A percentile compares a stretch with the other conserved stretches of the same genome.
These are phyloP conservation scores for Mallotus repandus DNA, from an alignment of 441 rosid genomes.

Conservation along the genomic window DNA sequence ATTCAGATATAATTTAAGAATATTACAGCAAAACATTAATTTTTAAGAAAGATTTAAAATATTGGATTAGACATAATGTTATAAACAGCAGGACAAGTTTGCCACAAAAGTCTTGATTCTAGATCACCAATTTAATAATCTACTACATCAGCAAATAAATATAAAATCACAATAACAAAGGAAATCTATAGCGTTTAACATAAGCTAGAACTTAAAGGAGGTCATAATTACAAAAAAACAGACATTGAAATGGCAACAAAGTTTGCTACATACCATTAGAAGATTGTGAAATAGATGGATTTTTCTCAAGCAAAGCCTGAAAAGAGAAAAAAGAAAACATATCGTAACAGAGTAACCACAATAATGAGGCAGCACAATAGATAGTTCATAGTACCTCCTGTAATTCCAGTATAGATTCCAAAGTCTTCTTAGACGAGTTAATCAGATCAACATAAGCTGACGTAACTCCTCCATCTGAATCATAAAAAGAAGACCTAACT, in stretches of 20 bases:
- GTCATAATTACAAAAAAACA: background rate
- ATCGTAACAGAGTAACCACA: background rate
- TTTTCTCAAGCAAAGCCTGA: constrained; percentile 84
- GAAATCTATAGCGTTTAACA: background rate
- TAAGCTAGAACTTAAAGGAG: background rate
- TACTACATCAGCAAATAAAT: background rate
- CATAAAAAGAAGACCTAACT: constrained; percentile 59
- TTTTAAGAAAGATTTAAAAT: background rate
- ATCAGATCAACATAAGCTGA: constrained; percentile 63
- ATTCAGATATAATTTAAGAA: background rate
- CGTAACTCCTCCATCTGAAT: constrained; percentile 48
- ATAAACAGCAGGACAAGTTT: background rate
- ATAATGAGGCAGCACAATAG: background rate
- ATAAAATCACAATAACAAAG: background rate
- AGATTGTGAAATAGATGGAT: constrained; percentile 63
- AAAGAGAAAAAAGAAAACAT: background rate
- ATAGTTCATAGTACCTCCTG: constrained; percentile 57
- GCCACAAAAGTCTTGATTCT: background rate
- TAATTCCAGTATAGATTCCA: constrained; percentile 72
- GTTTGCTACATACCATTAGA: constrained; percentile 46
- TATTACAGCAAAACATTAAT: background rate
- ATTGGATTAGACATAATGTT: background rate
- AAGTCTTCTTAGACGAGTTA: constrained; percentile 61
- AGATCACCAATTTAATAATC: background rate
- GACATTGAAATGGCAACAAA: background rate